phyloP scores from a whole-genome alignment of 225 moss, liverwort and hornwort species.

The Sphagnum tenellum region DNA sequence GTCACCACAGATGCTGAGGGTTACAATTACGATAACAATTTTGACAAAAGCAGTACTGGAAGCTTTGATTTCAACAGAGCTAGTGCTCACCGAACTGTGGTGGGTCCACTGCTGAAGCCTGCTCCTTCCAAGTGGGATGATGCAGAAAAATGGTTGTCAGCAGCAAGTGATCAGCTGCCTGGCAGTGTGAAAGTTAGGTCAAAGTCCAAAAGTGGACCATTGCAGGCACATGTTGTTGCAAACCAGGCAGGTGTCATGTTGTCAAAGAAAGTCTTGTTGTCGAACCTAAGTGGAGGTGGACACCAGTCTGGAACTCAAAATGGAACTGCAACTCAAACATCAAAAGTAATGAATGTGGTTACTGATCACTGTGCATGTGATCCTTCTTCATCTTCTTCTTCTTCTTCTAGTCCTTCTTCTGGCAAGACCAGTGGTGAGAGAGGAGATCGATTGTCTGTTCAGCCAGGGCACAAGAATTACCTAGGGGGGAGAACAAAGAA shows the following conservation, averaged over 20 bases:
- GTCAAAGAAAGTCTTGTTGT: conserved; percentile 47
- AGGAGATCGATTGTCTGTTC: background rate
- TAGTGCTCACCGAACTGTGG: conserved; percentile 26
- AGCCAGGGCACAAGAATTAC: no score
- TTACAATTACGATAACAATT: conserved; percentile 52
- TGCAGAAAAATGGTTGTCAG: conserved; percentile 85
- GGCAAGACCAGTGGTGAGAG: conserved; percentile 4
- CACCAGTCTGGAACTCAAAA: conserved; percentile 22
- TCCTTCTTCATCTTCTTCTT: no score
- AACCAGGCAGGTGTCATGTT: conserved; percentile 48
- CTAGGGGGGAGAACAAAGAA: no score
- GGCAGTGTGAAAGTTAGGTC: conserved; percentile 34
- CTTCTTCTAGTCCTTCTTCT: background rate
- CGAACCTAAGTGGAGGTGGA: conserved; percentile 21
- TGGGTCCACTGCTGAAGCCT: conserved; percentile 61
- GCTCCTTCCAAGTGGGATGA: conserved; percentile 97
- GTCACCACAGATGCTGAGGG: conserved; percentile 33
- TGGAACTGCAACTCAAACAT: no score
- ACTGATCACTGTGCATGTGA: background rate
- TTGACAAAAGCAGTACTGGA: conserved; percentile 29
- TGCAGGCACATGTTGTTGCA: conserved; percentile 45
- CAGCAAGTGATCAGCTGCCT: background rate
- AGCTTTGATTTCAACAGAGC: conserved; percentile 39
- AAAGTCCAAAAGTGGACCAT: conserved; percentile 55
- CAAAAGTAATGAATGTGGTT: no score